A percentile compares a stretch with the other conserved stretches of the same genome.
Conservation (phyloP, 352 stramenopile species). For the Discostella stelligera region DNA sequence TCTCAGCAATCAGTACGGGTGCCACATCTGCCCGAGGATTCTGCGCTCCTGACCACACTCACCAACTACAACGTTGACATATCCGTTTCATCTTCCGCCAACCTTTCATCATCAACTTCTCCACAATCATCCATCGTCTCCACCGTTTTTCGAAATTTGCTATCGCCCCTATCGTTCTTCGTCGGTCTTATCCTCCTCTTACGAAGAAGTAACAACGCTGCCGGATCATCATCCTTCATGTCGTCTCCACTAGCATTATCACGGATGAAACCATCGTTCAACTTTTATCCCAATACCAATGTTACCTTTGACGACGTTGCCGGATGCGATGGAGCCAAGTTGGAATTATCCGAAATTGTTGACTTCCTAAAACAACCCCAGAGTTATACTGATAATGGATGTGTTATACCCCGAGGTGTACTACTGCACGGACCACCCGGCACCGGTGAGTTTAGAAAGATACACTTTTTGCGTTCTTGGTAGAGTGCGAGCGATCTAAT, state of each 20-base stretch:
- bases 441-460: slow-evolving; percentile 49
- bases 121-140: slow-evolving; percentile 33
- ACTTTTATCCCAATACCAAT: slow-evolving; percentile 58
- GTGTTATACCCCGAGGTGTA: slow-evolving; percentile 89
- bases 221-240: slow-evolving; percentile 29
- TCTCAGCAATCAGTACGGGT: neutral
- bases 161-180: slow-evolving; percentile 80
- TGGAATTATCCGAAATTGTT: slow-evolving; percentile 91
- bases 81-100: slow-evolving; percentile 71
- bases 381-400: slow-evolving; percentile 91
- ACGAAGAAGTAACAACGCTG: slow-evolving; percentile 28
- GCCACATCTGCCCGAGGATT: slow-evolving; percentile 77
- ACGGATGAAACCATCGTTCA: slow-evolving; percentile 74
- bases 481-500: neutral
- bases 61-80: slow-evolving; percentile 82
- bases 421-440: slow-evolving; percentile 92
- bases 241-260: slow-evolving; percentile 78
- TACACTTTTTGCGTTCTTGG: neutral
- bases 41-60: slow-evolving; percentile 76
- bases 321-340: slow-evolving; percentile 89
- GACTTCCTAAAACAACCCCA: slow-evolving; percentile 91
- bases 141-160: slow-evolving; percentile 72
- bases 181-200: slow-evolving; percentile 84
- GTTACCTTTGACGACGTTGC: slow-evolving; percentile 91
- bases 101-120: slow-evolving; percentile 27